Evolutionary conservation across 495 filamentous ascomycete species (phyloP), one percentile per base, ranked within the genome.

Genomic region (Darksidea phi): DNA sequence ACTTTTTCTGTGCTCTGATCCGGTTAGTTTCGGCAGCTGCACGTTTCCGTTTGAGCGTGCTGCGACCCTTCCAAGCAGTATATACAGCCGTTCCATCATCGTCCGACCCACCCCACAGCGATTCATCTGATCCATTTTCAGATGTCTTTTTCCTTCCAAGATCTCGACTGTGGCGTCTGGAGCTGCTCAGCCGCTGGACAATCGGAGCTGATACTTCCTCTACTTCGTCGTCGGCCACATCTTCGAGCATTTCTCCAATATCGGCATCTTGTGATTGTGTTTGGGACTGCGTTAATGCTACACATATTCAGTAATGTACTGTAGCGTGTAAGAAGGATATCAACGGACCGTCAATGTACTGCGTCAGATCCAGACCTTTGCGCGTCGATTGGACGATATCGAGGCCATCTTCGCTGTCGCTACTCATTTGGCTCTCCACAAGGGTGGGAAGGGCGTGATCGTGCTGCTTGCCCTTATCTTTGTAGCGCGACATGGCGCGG

Each of bases 11-110:
- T 4, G 70, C 53, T 55, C 79, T 85, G 3, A 70, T 72, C 36
- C 79, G 80, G 28, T 75, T 72, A 13, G 75, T 79, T 46, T 74
- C 80, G 7, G 79, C 77, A 6, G 77, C 75, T 4, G 67, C 75
- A 38, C 76, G 75, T 61, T 80, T 86, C 43, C 83, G 75, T 69
- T 85, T 80, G 26, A 75, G 64, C 2, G 75, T 72, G 54, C 84
- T 86, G 46, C 84, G 78, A 26, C 79, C 78, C 59, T 85, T 85
- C 72, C 85, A 86, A 38, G 75, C 73, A 38, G 80, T 61, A 69
- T 86, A 88, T 8, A 77, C 79, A 11, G 77, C 77, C 59, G 80
- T 77, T 50, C 68, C 71, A 37, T 78, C 75, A 48, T 78, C 75
- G 34, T 80, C 76, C 18, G 64, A 65, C 20, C 67, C 64, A 53